Base-by-base conservation (phyloP, 202 grass and related monocot genomes). In the Elaeis oleifera region DNA sequence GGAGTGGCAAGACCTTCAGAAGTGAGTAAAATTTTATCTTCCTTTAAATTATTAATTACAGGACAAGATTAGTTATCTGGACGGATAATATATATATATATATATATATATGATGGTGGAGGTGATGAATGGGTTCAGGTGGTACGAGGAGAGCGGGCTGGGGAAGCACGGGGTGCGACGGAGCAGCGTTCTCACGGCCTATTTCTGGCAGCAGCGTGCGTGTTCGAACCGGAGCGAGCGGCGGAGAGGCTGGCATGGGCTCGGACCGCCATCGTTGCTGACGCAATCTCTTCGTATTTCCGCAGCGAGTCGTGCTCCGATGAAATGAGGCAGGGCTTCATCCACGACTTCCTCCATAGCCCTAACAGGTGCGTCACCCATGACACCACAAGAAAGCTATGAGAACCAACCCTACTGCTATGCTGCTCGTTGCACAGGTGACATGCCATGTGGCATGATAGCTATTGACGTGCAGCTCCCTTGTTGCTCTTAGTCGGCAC, bases 221-320 rank as follows among this genome's bases (percentile, higher is more conserved):
- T 92, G 64, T 99, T 86, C 23, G 88, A 99, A 65, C 82, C 94
- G 50, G 77, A 39, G 11, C 76, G 74, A 53, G 74, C 75, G 19
- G 31, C n/a, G 1, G 85, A 92, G 51, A 20, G 94, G 22, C 55
- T 89, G 36, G 80, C 71, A 36, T 99, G 94, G 94, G 79, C 68
- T 11, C 81, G 61, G 18, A 78, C 76, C 17, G 72, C 59, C n/a
- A 50, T 86, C 18, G 50, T 99, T 9, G 69, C 79, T 13, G 63
- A 82, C 11, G 39, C 75, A 8, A 71, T 82, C 51, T 75, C 74
- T 19, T 3, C n/a, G 5, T 75, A 81, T 25, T 64, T 89, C 28
- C 1, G 51, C 19, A 60, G 65, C 1, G 19, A 65, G 36, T 54
- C 15, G 1, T 44, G 16, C 0, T 60, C 70, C 2, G 60, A 56